Evolutionary conservation across 2,329 filamentous ascomycete species (phyloP).

Genomic region (Colletotrichum lindemuthianum): DNA sequence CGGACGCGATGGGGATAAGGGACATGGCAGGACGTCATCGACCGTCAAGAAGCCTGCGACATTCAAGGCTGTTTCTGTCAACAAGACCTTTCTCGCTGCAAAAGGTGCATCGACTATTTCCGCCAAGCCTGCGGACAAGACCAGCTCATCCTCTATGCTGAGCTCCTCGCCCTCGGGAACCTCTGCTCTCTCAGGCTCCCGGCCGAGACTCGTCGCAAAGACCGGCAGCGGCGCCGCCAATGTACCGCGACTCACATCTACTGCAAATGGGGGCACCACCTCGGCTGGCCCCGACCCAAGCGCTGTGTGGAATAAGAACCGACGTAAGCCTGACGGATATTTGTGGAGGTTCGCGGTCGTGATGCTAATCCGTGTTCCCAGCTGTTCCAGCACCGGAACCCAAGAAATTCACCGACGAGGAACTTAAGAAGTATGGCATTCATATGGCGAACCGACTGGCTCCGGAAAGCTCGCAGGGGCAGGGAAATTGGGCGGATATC

Average conservation of each 20-base stretch:
- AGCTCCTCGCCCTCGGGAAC: conserved; percentile 57
- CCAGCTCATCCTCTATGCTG: conserved; percentile 54
- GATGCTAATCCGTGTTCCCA: conserved; percentile 47
- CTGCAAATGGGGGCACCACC: conserved; percentile 67
- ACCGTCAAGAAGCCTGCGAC: conserved; percentile 77
- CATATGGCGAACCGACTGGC: conserved; percentile 84
- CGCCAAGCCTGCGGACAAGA: conserved; percentile 63
- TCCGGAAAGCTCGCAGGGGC: conserved; percentile 77
- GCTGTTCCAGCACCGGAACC: conserved; percentile 74
- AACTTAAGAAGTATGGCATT: conserved; percentile 87
- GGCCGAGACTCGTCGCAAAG: conserved; percentile 81
- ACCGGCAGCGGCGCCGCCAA: conserved; percentile 70
- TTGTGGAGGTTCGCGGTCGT: background rate
- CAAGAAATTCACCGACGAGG: conserved; percentile 87
- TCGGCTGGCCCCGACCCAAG: conserved; percentile 74
- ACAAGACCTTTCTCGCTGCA: conserved; percentile 83
- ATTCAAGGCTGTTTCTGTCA: conserved; percentile 88
- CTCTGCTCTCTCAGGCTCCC: conserved; percentile 62
- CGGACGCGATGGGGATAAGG: conserved; percentile 66
- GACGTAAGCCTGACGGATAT: conserved; percentile 65
- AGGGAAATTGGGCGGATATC: conserved; percentile 89
- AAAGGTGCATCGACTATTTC: conserved; percentile 64
- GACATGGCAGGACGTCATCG: conserved; percentile 67
- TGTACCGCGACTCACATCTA: conserved; percentile 51
- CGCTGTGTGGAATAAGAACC: conserved; percentile 90